Evolutionary conservation across 306 rosid genomes (phyloP).

Genomic region (Dalbergia cultrata): DNA sequence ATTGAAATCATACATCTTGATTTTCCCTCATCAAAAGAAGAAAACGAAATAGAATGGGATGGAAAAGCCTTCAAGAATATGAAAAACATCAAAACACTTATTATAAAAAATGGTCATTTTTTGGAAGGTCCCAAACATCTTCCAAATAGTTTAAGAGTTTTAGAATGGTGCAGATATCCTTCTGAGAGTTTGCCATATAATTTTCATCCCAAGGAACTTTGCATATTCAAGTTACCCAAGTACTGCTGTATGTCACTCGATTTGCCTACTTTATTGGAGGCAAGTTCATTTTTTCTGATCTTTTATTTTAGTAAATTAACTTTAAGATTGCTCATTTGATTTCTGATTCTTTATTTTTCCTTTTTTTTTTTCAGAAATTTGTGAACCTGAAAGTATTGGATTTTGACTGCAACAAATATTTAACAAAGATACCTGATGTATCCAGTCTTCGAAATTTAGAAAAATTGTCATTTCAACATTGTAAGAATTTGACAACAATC

Average conservation of each 20-base stretch:
- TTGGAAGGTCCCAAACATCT: too few relatives aligned
- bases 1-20: too few relatives aligned
- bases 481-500: background rate
- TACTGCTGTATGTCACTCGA: too few relatives aligned
- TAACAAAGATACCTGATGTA: background rate
- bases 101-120: too few relatives aligned
- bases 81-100: too few relatives aligned
- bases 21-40: too few relatives aligned
- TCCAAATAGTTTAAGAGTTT: background rate
- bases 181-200: background rate
- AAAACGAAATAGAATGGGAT: too few relatives aligned
- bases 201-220: background rate
- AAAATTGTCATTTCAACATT: background rate
- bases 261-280: background rate
- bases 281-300: background rate
- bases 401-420: fast-evolving
- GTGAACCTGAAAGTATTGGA: background rate
- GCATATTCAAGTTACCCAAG: background rate
- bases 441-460: conserved; percentile 9
- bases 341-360: background rate
- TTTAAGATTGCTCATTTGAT: background rate
- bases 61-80: too few relatives aligned
- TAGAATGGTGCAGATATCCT: background rate
- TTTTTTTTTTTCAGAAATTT: background rate
- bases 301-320: background rate